These are phyloP conservation scores for Verticillium longisporum DNA, from an alignment of 2,329 filamentous ascomycete genomes.

Conservation along the genomic window DNA sequence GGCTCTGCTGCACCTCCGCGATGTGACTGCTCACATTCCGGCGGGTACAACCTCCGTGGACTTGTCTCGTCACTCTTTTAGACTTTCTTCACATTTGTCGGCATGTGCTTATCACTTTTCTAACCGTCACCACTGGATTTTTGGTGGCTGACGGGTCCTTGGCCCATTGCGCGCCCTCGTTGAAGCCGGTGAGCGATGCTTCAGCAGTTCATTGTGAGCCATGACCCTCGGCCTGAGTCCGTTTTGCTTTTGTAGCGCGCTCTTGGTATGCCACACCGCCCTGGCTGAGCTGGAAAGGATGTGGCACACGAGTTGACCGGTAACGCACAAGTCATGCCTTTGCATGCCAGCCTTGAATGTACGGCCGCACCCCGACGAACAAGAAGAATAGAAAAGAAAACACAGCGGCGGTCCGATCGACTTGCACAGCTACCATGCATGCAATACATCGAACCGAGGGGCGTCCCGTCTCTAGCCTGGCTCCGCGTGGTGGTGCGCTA, in stretches of 20 bases:
- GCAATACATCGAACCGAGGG: not conserved
- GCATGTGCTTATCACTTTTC: slow-evolving; percentile 5
- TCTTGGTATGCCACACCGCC: not conserved
- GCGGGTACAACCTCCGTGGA: slow-evolving; percentile 3
- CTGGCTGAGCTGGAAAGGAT: not conserved
- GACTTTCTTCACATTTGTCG: not conserved
- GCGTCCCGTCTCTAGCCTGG: not conserved
- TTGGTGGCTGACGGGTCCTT: not conserved
- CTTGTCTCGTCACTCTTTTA: not conserved
- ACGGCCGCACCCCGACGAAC: too few relatives aligned
- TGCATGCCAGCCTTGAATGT: not conserved
- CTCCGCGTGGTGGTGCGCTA: not conserved
- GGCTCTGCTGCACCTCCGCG: not conserved
- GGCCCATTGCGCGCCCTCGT: not conserved
- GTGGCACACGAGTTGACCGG: not conserved
- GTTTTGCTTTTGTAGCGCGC: not conserved
- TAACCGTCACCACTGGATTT: not conserved
- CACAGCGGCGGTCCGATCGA: not conserved
- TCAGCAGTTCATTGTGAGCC: not conserved
- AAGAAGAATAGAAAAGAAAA: too few relatives aligned
- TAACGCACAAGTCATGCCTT: not conserved
- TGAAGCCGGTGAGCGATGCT: not conserved
- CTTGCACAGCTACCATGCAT: not conserved
- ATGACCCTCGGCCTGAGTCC: not conserved
- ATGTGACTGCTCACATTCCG: slow-evolving; percentile 11